Base-by-base conservation (phyloP, 805 yeast species). In the Sugiyamaella mastotermitis region DNA sequence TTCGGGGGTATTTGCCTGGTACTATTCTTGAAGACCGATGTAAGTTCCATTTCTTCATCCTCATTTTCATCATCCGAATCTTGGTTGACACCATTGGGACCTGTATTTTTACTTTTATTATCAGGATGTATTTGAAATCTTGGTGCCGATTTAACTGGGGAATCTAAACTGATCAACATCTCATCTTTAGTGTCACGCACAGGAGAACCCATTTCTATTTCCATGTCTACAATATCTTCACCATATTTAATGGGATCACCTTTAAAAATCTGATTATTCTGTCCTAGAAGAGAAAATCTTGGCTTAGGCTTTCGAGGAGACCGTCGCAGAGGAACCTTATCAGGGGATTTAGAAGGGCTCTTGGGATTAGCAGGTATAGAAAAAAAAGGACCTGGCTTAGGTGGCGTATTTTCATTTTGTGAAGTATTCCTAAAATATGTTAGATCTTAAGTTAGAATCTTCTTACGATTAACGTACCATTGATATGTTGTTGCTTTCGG, bases 401-500 rank as follows among this genome's bases (percentile, higher is more conserved):
- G 9, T 28, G 11, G 24, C 5, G 21, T 20, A 18, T 20, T 7
- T 31, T 20, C 23, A n/a, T 17, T 17, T 11, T 18, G 33, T 20
- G 23, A 18, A 9, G 18, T 9, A 14, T 31, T 17, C 21, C 21
- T 31, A 11, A 11, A 31, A 6, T n/a, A 20, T 6, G 23, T 18
- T 31, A 20, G 21, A 9, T 9, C 8, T 14, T 10, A 20, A 7
- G 21, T 6, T 17, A 18, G 6, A 21, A 28, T 5, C 11, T 7
- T 13, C 20, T 30, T 6, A 15, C 14, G 5, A 13, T 10, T 27
- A 4, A 37, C 40, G 20, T 31, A 37, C 40, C 35, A 30, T 15
- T 30, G 34, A 14, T 37, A 37, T 3, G 40, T 31, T 5, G 34
- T 28, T 4, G 46, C 42, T 19, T 78, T 83, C 1, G 83, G 83